These are phyloP conservation scores for Aspergillus udagawae DNA, from an alignment of 2,329 filamentous ascomycete genomes.

Conservation along the genomic window DNA sequence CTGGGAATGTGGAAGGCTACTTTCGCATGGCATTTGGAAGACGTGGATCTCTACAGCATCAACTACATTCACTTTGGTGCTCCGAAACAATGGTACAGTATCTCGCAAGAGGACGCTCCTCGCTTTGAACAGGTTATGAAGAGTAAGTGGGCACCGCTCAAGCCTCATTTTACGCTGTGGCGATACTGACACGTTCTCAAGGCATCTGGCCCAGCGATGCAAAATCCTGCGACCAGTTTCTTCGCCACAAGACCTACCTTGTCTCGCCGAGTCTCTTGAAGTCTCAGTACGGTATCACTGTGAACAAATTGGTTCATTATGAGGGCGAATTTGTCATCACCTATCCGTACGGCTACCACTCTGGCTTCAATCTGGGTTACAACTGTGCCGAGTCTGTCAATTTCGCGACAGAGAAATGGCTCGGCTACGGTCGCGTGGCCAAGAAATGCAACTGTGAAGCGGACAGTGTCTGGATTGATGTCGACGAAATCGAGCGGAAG, in stretches of 20 bases:
- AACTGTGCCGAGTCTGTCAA: constrained; percentile 99
- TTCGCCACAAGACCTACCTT: constrained; percentile 95
- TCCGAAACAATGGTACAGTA: constrained; percentile 99
- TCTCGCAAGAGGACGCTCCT: constrained; percentile 89
- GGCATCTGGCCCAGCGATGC: constrained; percentile 87
- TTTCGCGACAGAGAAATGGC: constrained; percentile 91
- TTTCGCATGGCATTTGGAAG: constrained; percentile 97
- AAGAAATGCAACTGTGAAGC: constrained; percentile 97
- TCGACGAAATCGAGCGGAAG: constrained; percentile 92
- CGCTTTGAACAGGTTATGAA: constrained; percentile 95
- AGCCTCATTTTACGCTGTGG: not conserved
- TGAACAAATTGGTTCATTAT: constrained; percentile 92
- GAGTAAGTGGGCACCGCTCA: constrained; percentile 40
- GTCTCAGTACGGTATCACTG: constrained; percentile 87
- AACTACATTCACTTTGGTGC: constrained; percentile 99
- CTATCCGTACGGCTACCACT: constrained; percentile 97
- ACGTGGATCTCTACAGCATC: constrained; percentile 98
- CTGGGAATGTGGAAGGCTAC: constrained; percentile 99
- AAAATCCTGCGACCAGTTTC: constrained; percentile 92
- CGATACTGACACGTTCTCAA: constrained; percentile 18
- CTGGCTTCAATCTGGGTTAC: constrained; percentile 95
- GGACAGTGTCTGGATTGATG: constrained; percentile 98
- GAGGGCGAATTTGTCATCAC: constrained; percentile 98
- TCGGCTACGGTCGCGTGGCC: constrained; percentile 90
- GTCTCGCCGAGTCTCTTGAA: constrained; percentile 87